A percentile compares a stretch with the other conserved stretches of the same genome.
Evolutionary conservation across 495 filamentous ascomycete species (phyloP).

Genomic region (Viridothelium virens): DNA sequence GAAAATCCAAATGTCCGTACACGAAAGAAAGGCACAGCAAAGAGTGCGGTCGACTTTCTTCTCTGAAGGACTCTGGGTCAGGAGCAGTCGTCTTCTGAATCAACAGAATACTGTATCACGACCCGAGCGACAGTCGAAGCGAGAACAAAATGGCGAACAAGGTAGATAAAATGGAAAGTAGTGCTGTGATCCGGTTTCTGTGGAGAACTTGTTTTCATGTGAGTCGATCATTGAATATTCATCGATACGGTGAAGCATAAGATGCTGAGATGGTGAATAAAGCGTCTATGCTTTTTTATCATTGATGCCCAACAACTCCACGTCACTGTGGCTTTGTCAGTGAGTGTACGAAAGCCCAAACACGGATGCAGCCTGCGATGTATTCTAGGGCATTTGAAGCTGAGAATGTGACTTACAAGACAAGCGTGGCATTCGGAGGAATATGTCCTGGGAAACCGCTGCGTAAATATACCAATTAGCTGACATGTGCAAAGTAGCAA

Average conservation of each 20-base stretch:
- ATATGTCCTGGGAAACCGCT: constrained; percentile 41
- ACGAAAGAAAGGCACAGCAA: not conserved
- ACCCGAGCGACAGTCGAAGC: not conserved
- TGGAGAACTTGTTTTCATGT: too few species aligned
- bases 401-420: constrained; percentile 38
- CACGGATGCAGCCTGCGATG: not conserved
- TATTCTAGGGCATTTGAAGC: constrained; percentile 8
- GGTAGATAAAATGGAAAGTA: not conserved
- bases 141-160: not conserved
- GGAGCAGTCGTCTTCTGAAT: too few species aligned
- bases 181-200: not conserved
- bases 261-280: too few species aligned
- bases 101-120: not conserved
- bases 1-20: not conserved
- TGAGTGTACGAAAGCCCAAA: not conserved
- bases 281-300: constrained; percentile 22
- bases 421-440: constrained; percentile 35
- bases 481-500: not conserved
- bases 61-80: too few species aligned
- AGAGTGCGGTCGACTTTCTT: not conserved
- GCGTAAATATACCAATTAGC: constrained; percentile 4
- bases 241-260: too few species aligned
- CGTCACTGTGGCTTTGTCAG: constrained; percentile 28
- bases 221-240: too few species aligned
- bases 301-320: constrained; percentile 39